Base-by-base conservation (phyloP, 805 yeast genomes). In the Candida schatavii region DNA sequence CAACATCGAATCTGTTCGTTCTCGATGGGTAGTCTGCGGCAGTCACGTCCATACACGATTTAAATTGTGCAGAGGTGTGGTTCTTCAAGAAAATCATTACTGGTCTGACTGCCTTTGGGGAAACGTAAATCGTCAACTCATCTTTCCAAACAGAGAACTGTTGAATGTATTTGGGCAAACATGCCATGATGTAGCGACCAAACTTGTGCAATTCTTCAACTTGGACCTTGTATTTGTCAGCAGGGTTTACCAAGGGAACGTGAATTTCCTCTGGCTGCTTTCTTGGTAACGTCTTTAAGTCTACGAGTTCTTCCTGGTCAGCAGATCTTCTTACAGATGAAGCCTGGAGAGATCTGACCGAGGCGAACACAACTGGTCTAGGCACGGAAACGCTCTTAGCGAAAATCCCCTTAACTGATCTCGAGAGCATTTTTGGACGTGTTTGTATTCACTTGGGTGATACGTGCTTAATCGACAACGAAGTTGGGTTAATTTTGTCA, bases 81-180 rank as follows among this genome's bases (percentile, higher is more conserved):
- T 85, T 78, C 54, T 78, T 79, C 64, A 88, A 71, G 57, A 85
- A 88, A 18, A 77, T 64, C 61, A 82, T 65, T 44, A 80, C 80
- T n/a, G 88, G 93, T 49, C 80, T 71, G 42, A 88, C 62, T 5
- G 88, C 90, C 19, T 77, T 66, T 35, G 96, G 96, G 2, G 88
- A 85, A 45, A 84, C 78, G 61, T 80, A 82, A 39, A 88, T 63
- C 34, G 83, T 77, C 61, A 88, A 77, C 66, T 88, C 96, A 59
- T 88, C 95, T 65, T 88, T 88, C 96, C 95, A 88, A 37, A 88
- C 96, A 4, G 87, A 73, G 55, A 86, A 88, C 61, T 84, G 84
- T 68, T 88, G 95, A 47, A 88, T 75, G 57, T 69, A 85, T 63
- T 86, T 88, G 37, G 96, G 96, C 67, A 88, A 59, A 48, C 86